A percentile compares a stretch with the other conserved stretches of the same genome.
Conservation (phyloP, 331 rosid genomes). For the Malus hybrid region DNA sequence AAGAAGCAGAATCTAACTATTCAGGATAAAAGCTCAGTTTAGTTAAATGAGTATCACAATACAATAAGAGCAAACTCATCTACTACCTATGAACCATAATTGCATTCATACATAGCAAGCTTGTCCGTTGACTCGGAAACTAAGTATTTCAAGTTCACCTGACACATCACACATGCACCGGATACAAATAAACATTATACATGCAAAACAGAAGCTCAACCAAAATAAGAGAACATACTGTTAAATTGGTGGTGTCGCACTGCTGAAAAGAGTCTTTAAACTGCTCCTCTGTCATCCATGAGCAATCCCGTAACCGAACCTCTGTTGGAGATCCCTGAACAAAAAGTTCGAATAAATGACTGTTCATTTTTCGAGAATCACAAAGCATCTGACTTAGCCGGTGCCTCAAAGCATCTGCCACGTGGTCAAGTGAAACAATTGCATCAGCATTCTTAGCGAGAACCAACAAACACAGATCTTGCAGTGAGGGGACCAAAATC, state of each 20-base stretch:
- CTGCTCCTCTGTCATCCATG: constrained; percentile 76
- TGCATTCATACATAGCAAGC: not conserved
- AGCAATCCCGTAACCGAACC: constrained; percentile 65
- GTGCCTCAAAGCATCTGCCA: constrained; percentile 56
- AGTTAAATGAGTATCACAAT: not conserved
- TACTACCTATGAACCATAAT: not conserved
- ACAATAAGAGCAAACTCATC: not conserved
- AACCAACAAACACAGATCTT: constrained; percentile 35
- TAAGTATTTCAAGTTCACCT: not conserved
- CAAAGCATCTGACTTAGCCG: constrained; percentile 51
- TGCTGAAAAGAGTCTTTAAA: constrained; percentile 35
- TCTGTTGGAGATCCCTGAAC: constrained; percentile 59
- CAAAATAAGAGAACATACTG: constrained; percentile 27
- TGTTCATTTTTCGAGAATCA: constrained; percentile 59
- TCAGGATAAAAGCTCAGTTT: not conserved
- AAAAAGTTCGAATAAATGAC: constrained; percentile 41
- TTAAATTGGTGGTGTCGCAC: constrained; percentile 41
- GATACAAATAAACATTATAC: not conserved
- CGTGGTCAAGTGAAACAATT: constrained; percentile 52
- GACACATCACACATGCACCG: not conserved
- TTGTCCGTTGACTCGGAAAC: not conserved
- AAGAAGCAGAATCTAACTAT: not conserved
- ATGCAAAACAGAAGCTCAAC: not conserved
- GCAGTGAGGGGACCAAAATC: constrained; percentile 44
- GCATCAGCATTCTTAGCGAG: constrained; percentile 60